Conservation (phyloP, 2,329 filamentous ascomycete species). For the Cladosporium sp. region DNA sequence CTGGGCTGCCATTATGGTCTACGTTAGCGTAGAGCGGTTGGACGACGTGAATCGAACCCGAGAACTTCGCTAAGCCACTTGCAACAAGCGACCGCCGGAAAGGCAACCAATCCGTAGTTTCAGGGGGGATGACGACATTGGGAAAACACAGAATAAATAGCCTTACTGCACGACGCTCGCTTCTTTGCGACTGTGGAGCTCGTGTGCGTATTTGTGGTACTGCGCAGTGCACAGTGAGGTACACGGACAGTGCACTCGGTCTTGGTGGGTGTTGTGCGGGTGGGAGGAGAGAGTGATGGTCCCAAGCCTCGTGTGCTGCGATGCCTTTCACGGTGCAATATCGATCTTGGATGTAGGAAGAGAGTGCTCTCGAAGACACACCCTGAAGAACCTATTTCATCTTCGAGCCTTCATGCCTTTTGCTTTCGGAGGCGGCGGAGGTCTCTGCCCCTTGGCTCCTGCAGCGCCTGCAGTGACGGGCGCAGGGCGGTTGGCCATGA, state of each 20-base stretch:
- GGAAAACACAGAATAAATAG: not conserved
- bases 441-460: not conserved
- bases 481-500: conserved; percentile 1
- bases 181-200: not conserved
- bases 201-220: not conserved
- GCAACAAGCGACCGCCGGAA: too few species aligned
- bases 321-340: not conserved
- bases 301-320: too few species aligned
- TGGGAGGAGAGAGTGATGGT: too few species aligned
- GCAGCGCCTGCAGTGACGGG: not conserved
- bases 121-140: not conserved
- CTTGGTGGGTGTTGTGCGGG: too few species aligned
- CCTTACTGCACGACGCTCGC: not conserved
- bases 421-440: not conserved
- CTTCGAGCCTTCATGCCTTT: conserved; percentile 1
- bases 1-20: too few species aligned
- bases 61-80: too few species aligned
- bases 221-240: not conserved
- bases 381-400: conserved; percentile 8
- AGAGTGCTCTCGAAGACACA: not conserved
- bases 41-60: too few species aligned
- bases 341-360: not conserved
- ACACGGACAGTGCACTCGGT: not conserved
- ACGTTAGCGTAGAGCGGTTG: too few species aligned
- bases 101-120: not conserved